Evolutionary conservation across 2,329 filamentous ascomycete species (phyloP).

Genomic region (Ambrosiella xylebori): DNA sequence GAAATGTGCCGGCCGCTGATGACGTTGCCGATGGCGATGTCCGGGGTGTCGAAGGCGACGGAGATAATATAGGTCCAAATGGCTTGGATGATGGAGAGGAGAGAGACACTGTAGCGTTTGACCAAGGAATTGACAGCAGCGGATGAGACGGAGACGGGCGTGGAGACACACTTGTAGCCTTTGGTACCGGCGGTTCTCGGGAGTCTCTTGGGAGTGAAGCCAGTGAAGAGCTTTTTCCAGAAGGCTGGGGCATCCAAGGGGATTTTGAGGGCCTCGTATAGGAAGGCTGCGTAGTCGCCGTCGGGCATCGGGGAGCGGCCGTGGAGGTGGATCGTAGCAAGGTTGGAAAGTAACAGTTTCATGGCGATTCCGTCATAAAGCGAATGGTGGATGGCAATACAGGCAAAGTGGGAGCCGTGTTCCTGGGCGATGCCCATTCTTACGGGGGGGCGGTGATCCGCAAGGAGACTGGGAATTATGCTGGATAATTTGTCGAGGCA

Average conservation of each 20-base stretch:
- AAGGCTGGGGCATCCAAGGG: constrained; percentile 38
- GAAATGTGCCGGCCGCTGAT: constrained; percentile 57
- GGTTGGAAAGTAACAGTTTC: constrained; percentile 47
- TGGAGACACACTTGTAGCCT: too few relatives aligned
- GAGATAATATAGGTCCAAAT: constrained; percentile 53
- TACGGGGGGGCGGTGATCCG: constrained; percentile 28
- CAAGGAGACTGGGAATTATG: constrained; percentile 18
- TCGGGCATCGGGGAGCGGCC: constrained; percentile 29
- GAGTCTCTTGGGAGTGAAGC: constrained; percentile 14
- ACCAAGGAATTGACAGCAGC: background rate
- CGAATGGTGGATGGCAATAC: constrained; percentile 54
- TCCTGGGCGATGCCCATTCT: constrained; percentile 27
- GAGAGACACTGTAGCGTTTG: constrained; percentile 30
- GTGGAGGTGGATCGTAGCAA: constrained; percentile 39
- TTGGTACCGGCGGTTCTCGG: background rate
- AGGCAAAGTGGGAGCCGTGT: constrained; percentile 23
- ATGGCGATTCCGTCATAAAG: constrained; percentile 77
- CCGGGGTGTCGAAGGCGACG: constrained; percentile 34
- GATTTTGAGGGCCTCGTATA: constrained; percentile 38
- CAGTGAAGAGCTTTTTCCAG: constrained; percentile 41
- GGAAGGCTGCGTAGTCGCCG: constrained; percentile 44
- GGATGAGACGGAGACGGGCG: background rate
- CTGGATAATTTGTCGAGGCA: too few relatives aligned
- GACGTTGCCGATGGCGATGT: constrained; percentile 78
- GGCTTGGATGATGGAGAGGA: constrained; percentile 53